Percentiles rank a stretch among this genome's conserved stretches.
These are phyloP conservation scores for Suillus subluteus DNA, from an alignment of 768 basidiomycete genomes.

Conservation along the genomic window DNA sequence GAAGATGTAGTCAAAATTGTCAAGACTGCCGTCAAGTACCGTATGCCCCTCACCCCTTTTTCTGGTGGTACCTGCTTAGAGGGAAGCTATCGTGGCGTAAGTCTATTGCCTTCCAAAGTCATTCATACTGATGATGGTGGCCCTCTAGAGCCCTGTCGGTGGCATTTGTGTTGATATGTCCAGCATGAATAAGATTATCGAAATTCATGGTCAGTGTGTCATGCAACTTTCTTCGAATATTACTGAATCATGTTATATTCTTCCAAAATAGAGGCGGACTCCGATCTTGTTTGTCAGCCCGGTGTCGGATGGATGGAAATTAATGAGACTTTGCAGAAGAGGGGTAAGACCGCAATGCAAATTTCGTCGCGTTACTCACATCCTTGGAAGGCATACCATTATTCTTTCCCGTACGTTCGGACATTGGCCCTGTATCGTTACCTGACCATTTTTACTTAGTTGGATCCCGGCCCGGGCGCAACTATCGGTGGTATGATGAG, in stretches of 20 bases:
- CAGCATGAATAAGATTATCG: conserved; percentile 77
- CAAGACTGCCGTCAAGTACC: conserved; percentile 71
- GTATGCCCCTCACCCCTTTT: conserved; percentile 78
- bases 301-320: conserved; percentile 74
- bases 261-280: conserved; percentile 56
- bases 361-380: not conserved
- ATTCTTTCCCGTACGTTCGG: conserved; percentile 72
- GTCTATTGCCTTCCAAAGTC: conserved; percentile 23
- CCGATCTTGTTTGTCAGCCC: conserved; percentile 75
- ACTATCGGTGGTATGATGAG: conserved; percentile 88
- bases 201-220: conserved; percentile 60
- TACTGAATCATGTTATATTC: not conserved
- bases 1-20: conserved; percentile 85
- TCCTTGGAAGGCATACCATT: conserved; percentile 62
- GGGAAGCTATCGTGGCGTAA: conserved; percentile 70
- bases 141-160: conserved; percentile 37
- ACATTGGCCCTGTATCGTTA: not conserved
- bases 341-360: conserved; percentile 42
- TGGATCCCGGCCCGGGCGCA: conserved; percentile 78
- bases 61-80: conserved; percentile 84
- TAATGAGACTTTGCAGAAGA: conserved; percentile 65
- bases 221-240: not conserved
- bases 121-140: not conserved
- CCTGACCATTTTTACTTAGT: conserved; percentile 38
- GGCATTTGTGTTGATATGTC: conserved; percentile 84